phyloP scores from a whole-genome alignment of 139 green algal genomes.

The Tetraselmis striata region DNA sequence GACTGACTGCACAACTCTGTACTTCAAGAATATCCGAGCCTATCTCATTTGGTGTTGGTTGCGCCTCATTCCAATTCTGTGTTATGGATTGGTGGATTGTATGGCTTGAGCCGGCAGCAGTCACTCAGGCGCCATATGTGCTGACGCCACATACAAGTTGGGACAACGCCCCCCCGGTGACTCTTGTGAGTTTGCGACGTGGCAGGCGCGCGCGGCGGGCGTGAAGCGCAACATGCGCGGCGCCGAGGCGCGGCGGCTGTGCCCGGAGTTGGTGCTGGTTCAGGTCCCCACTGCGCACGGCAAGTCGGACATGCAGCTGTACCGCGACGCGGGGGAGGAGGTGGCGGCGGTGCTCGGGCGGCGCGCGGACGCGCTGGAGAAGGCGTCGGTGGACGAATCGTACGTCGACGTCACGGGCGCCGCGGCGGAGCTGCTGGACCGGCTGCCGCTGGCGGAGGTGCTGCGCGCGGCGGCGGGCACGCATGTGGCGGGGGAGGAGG shows the following conservation, averaged over 20 bases:
- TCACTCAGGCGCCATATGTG: too few species aligned
- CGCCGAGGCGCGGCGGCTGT: conserved; percentile 49
- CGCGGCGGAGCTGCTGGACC: conserved; percentile 30
- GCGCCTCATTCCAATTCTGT: too few species aligned
- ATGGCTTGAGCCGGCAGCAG: too few species aligned
- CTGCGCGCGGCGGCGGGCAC: background rate
- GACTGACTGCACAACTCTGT: too few species aligned
- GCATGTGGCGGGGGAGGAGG: background rate
- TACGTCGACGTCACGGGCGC: conserved; percentile 72
- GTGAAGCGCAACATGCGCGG: conserved; percentile 71
- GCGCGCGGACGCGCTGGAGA: background rate
- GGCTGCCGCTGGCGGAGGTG: background rate
- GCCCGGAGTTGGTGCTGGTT: conserved; percentile 58
- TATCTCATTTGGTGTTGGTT: too few species aligned
- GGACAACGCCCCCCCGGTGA: too few species aligned
- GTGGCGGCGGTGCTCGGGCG: conserved; percentile 25
- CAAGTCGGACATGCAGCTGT: conserved; percentile 78
- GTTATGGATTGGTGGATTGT: too few species aligned
- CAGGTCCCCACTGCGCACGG: conserved; percentile 71
- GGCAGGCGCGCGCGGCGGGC: conserved; percentile 41
- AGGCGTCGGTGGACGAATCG: conserved; percentile 73
- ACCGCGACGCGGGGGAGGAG: conserved; percentile 44
- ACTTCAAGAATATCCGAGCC: too few species aligned
- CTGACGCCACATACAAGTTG: too few species aligned
- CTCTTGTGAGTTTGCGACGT: too few species aligned